phyloP scores from a whole-genome alignment of 352 stramenopile genomes.

The Phytophthora tubulina region DNA sequence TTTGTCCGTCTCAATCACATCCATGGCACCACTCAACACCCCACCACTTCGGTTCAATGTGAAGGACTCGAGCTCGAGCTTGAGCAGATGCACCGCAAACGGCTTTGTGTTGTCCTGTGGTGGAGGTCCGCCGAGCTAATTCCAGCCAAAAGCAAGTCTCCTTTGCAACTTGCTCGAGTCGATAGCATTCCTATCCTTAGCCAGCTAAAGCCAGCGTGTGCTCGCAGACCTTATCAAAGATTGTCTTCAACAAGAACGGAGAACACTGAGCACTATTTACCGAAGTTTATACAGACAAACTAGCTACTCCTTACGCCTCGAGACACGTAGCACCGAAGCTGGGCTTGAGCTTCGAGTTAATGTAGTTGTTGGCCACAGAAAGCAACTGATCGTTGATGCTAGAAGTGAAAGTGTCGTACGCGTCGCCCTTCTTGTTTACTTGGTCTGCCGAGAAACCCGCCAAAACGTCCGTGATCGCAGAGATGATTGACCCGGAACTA shows the following conservation, averaged over 20 bases:
- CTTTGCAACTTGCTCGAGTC: background rate
- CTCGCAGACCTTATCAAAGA: conserved; percentile 6
- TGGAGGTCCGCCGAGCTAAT: background rate
- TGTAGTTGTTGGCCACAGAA: conserved; percentile 55
- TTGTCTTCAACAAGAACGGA: background rate
- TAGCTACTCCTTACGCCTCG: conserved; percentile 1
- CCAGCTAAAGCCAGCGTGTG: background rate
- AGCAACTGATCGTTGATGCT: conserved; percentile 49
- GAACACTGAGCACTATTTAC: conserved; percentile 14
- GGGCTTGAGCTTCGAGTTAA: conserved; percentile 51
- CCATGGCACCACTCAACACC: conserved; percentile 20
- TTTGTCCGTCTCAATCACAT: conserved; percentile 75
- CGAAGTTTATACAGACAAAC: conserved; percentile 4
- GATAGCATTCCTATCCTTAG: conserved; percentile 25
- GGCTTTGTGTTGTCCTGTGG: too few relatives aligned
- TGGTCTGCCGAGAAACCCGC: conserved; percentile 50
- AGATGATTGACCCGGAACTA: conserved; percentile 48
- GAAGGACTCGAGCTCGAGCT: too few relatives aligned
- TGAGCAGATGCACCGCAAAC: too few relatives aligned
- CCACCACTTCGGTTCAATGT: too few relatives aligned
- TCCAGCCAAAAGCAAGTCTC: conserved; percentile 2
- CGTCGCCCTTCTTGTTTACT: conserved; percentile 68
- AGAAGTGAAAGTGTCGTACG: conserved; percentile 56
- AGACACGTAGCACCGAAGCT: conserved; percentile 58
- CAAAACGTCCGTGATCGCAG: conserved; percentile 52